A percentile compares a stretch with the other conserved stretches of the same genome.
Conservation (phyloP, 1,284 basidiomycete genomes). For the Rhodotorula sp. region DNA sequence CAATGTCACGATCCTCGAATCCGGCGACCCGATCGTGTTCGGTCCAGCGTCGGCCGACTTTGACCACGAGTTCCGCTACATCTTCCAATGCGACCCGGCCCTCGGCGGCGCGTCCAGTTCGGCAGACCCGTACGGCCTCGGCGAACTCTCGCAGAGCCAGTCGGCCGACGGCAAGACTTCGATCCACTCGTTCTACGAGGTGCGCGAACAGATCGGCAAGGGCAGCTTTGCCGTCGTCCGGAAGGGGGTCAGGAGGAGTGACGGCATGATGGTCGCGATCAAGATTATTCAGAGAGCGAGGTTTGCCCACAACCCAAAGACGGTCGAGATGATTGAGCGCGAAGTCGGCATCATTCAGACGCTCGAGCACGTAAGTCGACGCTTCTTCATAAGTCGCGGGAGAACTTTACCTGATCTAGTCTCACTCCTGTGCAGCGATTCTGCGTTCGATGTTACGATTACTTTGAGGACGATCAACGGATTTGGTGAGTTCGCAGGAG, state of each 20-base stretch:
- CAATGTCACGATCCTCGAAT: constrained; percentile 39
- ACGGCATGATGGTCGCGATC: constrained; percentile 66
- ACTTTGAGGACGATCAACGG: constrained; percentile 65
- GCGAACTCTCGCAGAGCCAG: constrained; percentile 29
- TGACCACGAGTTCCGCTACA: constrained; percentile 37
- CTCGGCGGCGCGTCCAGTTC: background rate
- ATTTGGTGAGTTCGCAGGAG: constrained; percentile 56
- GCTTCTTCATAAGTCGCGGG: background rate
- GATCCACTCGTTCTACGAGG: constrained; percentile 40
- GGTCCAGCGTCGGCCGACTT: constrained; percentile 30
- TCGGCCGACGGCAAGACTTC: constrained; percentile 14
- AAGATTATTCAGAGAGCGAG: constrained; percentile 62
- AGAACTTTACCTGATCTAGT: background rate
- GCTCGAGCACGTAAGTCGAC: constrained; percentile 60
- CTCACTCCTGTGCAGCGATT: constrained; percentile 55
- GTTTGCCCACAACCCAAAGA: constrained; percentile 52
- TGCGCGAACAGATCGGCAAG: constrained; percentile 58
- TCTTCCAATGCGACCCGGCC: constrained; percentile 22
- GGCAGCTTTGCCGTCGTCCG: constrained; percentile 77
- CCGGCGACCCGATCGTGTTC: constrained; percentile 38
- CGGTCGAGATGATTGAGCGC: constrained; percentile 59
- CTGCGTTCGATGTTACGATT: constrained; percentile 76
- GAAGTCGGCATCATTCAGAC: constrained; percentile 76
- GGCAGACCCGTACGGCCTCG: constrained; percentile 23
- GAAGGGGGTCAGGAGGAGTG: constrained; percentile 62